Evolutionary conservation across 2,329 filamentous ascomycete genomes (phyloP), one percentile per base, ranked within the genome.

Genomic region (Phaeosphaeria sp.): DNA sequence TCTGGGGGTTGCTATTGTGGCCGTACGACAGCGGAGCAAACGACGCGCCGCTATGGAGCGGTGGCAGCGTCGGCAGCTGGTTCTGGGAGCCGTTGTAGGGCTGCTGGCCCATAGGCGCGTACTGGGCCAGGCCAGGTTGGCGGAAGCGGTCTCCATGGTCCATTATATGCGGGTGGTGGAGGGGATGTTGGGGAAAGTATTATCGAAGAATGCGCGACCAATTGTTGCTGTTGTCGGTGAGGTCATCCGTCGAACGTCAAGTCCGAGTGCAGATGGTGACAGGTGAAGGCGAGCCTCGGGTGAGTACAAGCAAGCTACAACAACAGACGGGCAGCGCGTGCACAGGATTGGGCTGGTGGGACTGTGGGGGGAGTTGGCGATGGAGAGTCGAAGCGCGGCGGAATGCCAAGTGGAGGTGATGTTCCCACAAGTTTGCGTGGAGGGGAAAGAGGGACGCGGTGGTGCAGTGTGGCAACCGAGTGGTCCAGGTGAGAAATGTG

Each of bases 1-100:
- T 75, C 67, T 78, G 75, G 50, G 75, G 70, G 64, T 74, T 75
- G 67, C 73, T 75, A 59, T 71, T 68, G 61, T 74, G 72, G 63
- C 70, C 64, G 65, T 77, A 77, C 66, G 75, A 49, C 51, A 70
- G 67, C 33, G 71, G 60, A 55, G 52, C 52, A 24, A 66, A 76
- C 53, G 68, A 68, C 46, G 67, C 51, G 55, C 63, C 66, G 59
- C 65, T 69, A 53, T 75, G 70, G n/a, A 77, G 67, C 25, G 74
- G 75, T 24, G 75, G 74, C 53, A 77, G 69, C 42, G 74, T 75
- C 53, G 72, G 74, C 53, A 74, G 66, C 57, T 71, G 67, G 57
- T 64, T 61, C 55, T 74, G 71, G 39, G 65, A 53, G 49, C 60
- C 68, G 59, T 68, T 68, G 69, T 74, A 74, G 49, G 69, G 61